Percentiles rank a stretch among this genome's conserved stretches.
These are phyloP conservation scores for Dysphania ambrosioides DNA, from an alignment of 148 eudicot species.

Conservation along the genomic window DNA sequence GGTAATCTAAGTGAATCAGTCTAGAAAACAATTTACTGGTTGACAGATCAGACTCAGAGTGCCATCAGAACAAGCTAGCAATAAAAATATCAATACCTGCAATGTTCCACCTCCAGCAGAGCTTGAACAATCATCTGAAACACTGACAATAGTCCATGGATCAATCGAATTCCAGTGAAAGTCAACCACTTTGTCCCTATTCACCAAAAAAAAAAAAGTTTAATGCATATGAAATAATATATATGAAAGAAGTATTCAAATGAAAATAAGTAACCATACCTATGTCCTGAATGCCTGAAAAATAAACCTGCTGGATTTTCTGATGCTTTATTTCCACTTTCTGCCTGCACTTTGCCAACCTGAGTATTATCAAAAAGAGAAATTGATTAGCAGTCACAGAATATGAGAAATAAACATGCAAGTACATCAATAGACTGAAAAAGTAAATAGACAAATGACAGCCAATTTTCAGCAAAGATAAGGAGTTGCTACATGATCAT, in stretches of 20 bases:
- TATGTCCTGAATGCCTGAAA: constrained; percentile 89
- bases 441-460: too few species aligned
- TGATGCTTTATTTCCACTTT: constrained; percentile 30
- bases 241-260: not conserved
- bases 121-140: constrained; percentile 87
- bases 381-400: not conserved
- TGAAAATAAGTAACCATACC: constrained; percentile 40
- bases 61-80: not conserved
- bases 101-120: constrained; percentile 92
- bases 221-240: not conserved
- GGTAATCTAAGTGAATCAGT: not conserved
- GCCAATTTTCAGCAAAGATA: not conserved
- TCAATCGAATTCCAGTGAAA: constrained; percentile 89
- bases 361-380: constrained; percentile 19
- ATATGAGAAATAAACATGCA: not conserved
- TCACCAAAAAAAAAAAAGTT: not conserved
- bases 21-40: not conserved
- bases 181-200: constrained; percentile 92
- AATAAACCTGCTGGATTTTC: constrained; percentile 64
- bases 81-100: constrained; percentile 51
- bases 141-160: constrained; percentile 97
- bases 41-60: not conserved
- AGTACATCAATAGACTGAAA: not conserved
- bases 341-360: constrained; percentile 49
- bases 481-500: not conserved